Conservation (phyloP, 768 basidiomycete genomes). For the Hypholoma sublateritium region DNA sequence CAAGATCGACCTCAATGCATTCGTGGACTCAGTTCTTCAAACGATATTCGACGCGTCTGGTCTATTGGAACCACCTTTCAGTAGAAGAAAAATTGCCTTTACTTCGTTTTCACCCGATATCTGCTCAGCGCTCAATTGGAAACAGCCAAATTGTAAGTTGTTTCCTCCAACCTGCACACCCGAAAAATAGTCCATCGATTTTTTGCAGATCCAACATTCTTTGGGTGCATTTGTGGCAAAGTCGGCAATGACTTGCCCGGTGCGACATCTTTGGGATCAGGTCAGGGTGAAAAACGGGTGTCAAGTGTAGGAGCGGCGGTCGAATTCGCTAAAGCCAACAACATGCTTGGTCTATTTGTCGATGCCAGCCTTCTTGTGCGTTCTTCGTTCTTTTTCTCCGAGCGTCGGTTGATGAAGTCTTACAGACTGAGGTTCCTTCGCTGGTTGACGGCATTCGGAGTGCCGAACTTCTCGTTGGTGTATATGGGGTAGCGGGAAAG, state of each 20-base stretch:
- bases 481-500: conserved; percentile 63
- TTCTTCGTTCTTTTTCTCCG: conserved; percentile 13
- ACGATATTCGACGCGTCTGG: conserved; percentile 74
- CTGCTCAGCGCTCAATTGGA: conserved; percentile 94
- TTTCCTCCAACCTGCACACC: neutral
- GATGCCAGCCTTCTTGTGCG: conserved; percentile 85
- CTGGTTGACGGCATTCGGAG: conserved; percentile 87
- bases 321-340: conserved; percentile 90
- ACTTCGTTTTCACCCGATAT: conserved; percentile 89
- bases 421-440: conserved; percentile 83
- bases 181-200: neutral
- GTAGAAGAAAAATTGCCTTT: conserved; percentile 83
- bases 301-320: conserved; percentile 87
- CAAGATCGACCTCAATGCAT: conserved; percentile 71
- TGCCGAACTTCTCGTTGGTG: conserved; percentile 83
- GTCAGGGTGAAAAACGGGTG: conserved; percentile 44
- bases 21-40: conserved; percentile 82
- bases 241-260: conserved; percentile 35
- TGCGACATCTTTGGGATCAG: conserved; percentile 28
- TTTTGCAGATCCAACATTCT: conserved; percentile 89
- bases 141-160: conserved; percentile 93
- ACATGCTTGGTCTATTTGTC: conserved; percentile 88
- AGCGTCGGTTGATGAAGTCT: conserved; percentile 5
- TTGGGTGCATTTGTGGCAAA: conserved; percentile 85
- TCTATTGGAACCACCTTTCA: conserved; percentile 45